These are phyloP conservation scores for Phytophthora citrophthora DNA, from an alignment of 352 stramenopile genomes.

Conservation along the genomic window DNA sequence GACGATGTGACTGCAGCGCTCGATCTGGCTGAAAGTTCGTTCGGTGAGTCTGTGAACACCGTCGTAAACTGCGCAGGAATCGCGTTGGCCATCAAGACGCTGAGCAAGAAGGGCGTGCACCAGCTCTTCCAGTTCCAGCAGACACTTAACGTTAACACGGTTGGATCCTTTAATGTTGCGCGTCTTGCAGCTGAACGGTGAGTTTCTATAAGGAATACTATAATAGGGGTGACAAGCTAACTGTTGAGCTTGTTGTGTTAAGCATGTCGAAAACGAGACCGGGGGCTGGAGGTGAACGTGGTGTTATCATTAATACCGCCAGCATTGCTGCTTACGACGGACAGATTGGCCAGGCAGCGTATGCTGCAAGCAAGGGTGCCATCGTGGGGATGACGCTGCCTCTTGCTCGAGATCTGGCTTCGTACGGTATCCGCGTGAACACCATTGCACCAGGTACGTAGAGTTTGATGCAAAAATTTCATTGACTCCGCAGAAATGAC, in stretches of 20 bases:
- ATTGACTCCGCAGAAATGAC: neutral
- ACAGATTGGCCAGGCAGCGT: conserved; percentile 97
- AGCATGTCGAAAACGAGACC: conserved; percentile 88
- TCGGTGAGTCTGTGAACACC: conserved; percentile 94
- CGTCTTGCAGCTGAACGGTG: conserved; percentile 94
- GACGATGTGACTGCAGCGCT: conserved; percentile 90
- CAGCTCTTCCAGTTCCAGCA: conserved; percentile 94
- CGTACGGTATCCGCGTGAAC: conserved; percentile 95
- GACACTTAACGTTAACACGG: conserved; percentile 96
- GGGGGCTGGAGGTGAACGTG: conserved; percentile 86
- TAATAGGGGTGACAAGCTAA: neutral
- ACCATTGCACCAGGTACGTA: conserved; percentile 93
- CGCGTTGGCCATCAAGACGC: conserved; percentile 91
- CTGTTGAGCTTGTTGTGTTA: conserved; percentile 4
- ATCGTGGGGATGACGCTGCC: conserved; percentile 98
- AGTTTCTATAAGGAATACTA: neutral
- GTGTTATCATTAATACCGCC: conserved; percentile 99
- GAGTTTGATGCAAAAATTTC: neutral
- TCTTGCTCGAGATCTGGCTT: conserved; percentile 94
- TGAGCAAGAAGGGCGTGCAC: conserved; percentile 93
- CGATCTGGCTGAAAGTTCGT: conserved; percentile 91
- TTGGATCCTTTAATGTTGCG: conserved; percentile 98
- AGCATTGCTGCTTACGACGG: conserved; percentile 98
- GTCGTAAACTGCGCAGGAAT: conserved; percentile 97
- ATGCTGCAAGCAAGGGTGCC: conserved; percentile 96